Evolutionary conservation across 768 basidiomycete genomes (phyloP), one percentile per base, ranked within the genome.

Genomic region (Lactifluus rugatus): DNA sequence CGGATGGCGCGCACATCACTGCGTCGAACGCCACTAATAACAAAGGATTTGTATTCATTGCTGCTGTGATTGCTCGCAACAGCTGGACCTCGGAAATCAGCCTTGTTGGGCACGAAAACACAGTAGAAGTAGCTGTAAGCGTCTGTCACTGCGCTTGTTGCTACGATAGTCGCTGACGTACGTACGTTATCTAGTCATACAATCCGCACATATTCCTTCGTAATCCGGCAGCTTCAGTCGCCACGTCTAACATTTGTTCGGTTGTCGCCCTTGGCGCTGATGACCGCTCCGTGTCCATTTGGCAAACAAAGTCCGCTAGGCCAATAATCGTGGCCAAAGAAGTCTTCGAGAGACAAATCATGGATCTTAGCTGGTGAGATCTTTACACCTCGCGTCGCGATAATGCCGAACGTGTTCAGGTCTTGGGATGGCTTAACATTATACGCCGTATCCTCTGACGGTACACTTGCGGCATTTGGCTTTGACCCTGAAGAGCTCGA

Each of bases 11-110:
- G 2, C 93, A 96, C 68, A 92, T 99, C 59, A 96, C 93, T 4
- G 91, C 94, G 1, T 95, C 95, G 1, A 98, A 98, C 67, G 93
- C 94, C 2, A 97, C 93, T 52, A 98, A 97, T 69, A 91, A 90
- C 65, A 85, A 87, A 62, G 94, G 94, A 19, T 93, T 93, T 56
- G 94, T 98, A 6, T 99, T 98, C 69, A 95, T 97, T 45, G 96
- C 95, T 2, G 91, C 93, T 7, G 93, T 98, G 23, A 94, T 99
- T 61, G 86, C 89, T 0, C 79, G 94, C 32, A 86, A 84, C 48
- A 79, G 85, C 11, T 98, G 93, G 92, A 85, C 84, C 3, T 87
- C 89, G 5, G 89, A 95, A 61, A 93, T 94, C 49, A 93, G 90
- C 60, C 77, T 99, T 37, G 93, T 99, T 39, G 96, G 96, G 0